phyloP scores from a whole-genome alignment of 148 eudicot species.

The Heliamphora exappendiculata region DNA sequence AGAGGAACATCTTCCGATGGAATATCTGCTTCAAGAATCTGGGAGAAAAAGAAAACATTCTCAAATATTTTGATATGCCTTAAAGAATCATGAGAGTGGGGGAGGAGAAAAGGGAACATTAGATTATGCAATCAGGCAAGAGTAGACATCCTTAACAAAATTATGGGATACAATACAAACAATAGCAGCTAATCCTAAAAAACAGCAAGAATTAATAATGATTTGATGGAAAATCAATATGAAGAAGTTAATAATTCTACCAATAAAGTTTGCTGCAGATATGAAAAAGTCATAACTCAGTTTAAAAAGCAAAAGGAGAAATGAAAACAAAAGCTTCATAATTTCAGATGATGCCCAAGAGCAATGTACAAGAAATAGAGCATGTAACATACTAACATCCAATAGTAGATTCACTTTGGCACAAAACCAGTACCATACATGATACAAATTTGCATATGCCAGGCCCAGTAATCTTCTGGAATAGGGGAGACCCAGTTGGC shows the following conservation, averaged over 20 bases:
- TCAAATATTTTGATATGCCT: neutral
- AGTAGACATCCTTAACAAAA: neutral
- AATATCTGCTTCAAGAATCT: conserved; percentile 42
- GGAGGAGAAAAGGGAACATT: neutral
- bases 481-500: too few relatives aligned
- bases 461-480: too few relatives aligned
- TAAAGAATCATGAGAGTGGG: neutral
- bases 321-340: too few relatives aligned
- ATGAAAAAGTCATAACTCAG: too few relatives aligned
- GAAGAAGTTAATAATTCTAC: too few relatives aligned
- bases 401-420: neutral
- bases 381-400: neutral
- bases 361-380: neutral
- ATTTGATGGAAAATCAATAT: too few relatives aligned
- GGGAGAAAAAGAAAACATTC: conserved; percentile 10
- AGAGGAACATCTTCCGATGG: conserved; percentile 26
- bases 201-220: neutral
- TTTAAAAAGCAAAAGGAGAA: too few relatives aligned
- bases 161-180: neutral
- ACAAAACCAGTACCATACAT: too few relatives aligned
- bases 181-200: neutral
- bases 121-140: neutral
- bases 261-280: too few relatives aligned
- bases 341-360: neutral
- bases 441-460: too few relatives aligned